Conservation (phyloP, 495 filamentous ascomycete species). For the Baudoinia panamericana region DNA sequence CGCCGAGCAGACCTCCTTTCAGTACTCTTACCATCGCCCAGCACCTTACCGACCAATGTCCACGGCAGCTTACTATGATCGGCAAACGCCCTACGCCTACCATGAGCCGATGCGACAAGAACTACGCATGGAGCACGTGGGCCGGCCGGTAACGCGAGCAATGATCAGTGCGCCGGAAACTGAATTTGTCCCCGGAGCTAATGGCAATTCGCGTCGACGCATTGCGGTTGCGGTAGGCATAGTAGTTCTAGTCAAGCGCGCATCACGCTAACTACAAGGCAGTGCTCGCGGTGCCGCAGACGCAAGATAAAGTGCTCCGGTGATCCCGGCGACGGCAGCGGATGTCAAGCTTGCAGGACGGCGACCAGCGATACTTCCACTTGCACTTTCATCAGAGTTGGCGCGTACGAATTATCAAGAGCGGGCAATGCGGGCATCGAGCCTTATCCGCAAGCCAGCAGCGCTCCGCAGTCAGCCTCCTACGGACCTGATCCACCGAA, state of each 20-base stretch:
- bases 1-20: constrained; percentile 5
- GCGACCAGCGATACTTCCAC: constrained; percentile 44
- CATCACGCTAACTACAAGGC: constrained; percentile 13
- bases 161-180: constrained; percentile 13
- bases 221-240: constrained; percentile 22
- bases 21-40: no score
- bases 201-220: constrained; percentile 7
- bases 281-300: constrained; percentile 87
- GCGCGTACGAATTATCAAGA: no score
- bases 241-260: background rate
- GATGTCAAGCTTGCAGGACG: constrained; percentile 71
- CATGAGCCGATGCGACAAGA: constrained; percentile 10
- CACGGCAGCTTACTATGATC: constrained; percentile 10
- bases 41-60: constrained; percentile 1
- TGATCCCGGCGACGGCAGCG: constrained; percentile 58
- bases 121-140: background rate
- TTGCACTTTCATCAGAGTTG: constrained; percentile 73
- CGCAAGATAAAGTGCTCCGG: constrained; percentile 95
- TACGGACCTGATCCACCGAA: background rate
- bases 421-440: background rate
- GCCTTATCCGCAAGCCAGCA: background rate
- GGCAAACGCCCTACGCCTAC: constrained; percentile 5
- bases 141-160: background rate
- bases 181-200: constrained; percentile 2
- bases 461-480: background rate